Percentiles rank a stretch among this genome's conserved stretches.
Conservation (phyloP, 208 protist genomes). For the Lotmaria passim region DNA sequence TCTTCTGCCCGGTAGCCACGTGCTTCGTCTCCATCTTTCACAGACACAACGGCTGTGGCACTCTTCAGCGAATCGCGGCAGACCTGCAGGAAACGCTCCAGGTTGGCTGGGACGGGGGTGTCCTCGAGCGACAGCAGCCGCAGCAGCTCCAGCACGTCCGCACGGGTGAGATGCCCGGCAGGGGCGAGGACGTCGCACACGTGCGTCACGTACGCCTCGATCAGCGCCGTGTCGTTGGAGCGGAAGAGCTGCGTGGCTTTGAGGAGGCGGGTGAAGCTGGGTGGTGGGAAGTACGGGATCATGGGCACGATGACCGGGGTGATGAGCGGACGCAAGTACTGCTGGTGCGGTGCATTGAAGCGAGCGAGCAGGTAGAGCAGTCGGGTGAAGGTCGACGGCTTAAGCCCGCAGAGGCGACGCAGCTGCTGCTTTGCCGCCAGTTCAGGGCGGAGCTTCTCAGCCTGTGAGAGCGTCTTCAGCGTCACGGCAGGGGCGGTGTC, state of each 20-base stretch:
- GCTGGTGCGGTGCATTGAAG: constrained; percentile 73
- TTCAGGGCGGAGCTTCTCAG: neutral
- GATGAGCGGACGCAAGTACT: constrained; percentile 76
- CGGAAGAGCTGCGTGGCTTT: constrained; percentile 49
- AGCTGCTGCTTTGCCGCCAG: constrained; percentile 42
- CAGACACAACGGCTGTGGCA: neutral
- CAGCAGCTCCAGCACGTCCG: constrained; percentile 40
- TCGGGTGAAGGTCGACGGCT: constrained; percentile 72
- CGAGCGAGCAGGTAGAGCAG: constrained; percentile 63
- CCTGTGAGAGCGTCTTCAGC: constrained; percentile 20
- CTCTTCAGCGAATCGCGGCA: constrained; percentile 15
- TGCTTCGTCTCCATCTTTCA: neutral
- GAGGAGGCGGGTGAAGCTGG: constrained; percentile 76
- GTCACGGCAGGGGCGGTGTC: neutral
- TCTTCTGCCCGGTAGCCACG: too few species aligned
- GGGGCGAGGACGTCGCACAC: constrained; percentile 38
- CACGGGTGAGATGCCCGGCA: constrained; percentile 24
- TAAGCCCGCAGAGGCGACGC: constrained; percentile 45
- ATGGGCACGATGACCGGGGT: constrained; percentile 56
- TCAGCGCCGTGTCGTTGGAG: constrained; percentile 49
- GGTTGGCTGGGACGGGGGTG: constrained; percentile 24
- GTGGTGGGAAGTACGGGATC: constrained; percentile 61
- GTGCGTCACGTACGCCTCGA: constrained; percentile 59
- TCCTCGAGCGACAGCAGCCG: constrained; percentile 30
- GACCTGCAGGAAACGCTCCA: constrained; percentile 22